A percentile compares a stretch with the other conserved stretches of the same genome.
These are phyloP conservation scores for Rheum nobile DNA, from an alignment of 148 eudicot genomes.

Conservation along the genomic window DNA sequence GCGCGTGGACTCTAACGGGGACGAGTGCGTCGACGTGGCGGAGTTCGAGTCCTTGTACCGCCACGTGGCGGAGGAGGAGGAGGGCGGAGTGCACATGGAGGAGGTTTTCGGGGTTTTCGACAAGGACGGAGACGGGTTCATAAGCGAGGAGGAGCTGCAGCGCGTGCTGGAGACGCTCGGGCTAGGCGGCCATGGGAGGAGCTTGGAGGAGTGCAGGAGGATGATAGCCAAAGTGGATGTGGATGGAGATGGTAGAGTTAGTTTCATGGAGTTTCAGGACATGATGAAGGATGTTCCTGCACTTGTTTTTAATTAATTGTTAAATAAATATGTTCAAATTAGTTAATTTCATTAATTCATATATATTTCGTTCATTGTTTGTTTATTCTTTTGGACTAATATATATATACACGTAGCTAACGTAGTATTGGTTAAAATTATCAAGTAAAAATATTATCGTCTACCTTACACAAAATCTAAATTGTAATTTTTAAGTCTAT, in stretches of 20 bases:
- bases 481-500: too few species aligned
- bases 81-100: neutral
- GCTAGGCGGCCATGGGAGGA: neutral
- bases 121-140: constrained; percentile 1
- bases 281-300: constrained; percentile 1
- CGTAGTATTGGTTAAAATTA: too few species aligned
- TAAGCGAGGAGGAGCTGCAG: constrained; percentile 5
- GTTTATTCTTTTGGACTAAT: too few species aligned
- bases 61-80: neutral
- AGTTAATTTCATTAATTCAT: neutral
- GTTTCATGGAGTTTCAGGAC: neutral
- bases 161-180: neutral
- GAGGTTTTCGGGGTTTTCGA: constrained; percentile 2
- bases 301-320: neutral
- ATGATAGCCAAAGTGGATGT: neutral
- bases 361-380: neutral
- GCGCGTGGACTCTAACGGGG: constrained; percentile 5
- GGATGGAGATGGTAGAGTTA: constrained; percentile 9
- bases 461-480: too few species aligned
- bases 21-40: neutral
- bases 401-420: too few species aligned
- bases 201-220: constrained; percentile 2
- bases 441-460: too few species aligned
- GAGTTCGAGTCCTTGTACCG: constrained; percentile 1
- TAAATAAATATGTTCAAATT: neutral